These are phyloP conservation scores for Ochromonas danica DNA, from an alignment of 108 stramenopile species.

Conservation along the genomic window DNA sequence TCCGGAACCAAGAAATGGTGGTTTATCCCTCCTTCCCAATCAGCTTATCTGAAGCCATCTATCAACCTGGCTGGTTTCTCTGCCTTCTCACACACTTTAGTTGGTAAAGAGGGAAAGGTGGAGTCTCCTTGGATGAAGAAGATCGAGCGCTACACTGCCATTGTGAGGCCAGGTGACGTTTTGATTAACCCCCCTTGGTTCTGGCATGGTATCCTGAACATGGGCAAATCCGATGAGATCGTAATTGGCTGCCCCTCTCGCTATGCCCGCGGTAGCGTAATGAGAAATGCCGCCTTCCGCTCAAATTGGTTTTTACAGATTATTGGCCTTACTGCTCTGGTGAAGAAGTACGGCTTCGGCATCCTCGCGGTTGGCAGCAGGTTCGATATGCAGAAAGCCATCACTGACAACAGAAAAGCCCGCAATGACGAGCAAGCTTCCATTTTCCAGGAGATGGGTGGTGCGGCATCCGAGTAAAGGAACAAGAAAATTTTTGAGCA, in stretches of 20 bases:
- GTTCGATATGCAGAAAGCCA: neutral
- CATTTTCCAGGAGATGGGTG: neutral
- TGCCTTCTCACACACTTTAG: neutral
- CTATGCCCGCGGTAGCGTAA: neutral
- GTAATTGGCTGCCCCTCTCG: slow-evolving; percentile 31
- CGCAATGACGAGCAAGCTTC: neutral
- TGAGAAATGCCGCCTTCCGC: neutral
- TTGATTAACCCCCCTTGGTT: slow-evolving; percentile 37
- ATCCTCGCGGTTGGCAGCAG: neutral
- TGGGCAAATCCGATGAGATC: neutral
- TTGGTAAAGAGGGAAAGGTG: slow-evolving; percentile 1
- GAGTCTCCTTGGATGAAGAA: slow-evolving; percentile 25
- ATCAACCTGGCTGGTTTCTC: slow-evolving; percentile 32
- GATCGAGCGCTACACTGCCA: slow-evolving; percentile 22
- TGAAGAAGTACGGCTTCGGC: neutral
- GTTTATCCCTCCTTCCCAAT: slow-evolving; percentile 27
- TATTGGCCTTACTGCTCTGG: neutral
- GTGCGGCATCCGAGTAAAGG: too few species aligned
- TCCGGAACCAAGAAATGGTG: slow-evolving; percentile 30
- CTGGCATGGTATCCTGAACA: slow-evolving; percentile 32
- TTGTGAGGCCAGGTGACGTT: slow-evolving; percentile 19
- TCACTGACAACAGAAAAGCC: neutral
- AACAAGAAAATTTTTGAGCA: too few species aligned
- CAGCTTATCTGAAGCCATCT: slow-evolving; percentile 3
- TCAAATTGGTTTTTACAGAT: neutral